phyloP scores from a whole-genome alignment of 2,329 filamentous ascomycete species.

The Talaromyces verruculosus region DNA sequence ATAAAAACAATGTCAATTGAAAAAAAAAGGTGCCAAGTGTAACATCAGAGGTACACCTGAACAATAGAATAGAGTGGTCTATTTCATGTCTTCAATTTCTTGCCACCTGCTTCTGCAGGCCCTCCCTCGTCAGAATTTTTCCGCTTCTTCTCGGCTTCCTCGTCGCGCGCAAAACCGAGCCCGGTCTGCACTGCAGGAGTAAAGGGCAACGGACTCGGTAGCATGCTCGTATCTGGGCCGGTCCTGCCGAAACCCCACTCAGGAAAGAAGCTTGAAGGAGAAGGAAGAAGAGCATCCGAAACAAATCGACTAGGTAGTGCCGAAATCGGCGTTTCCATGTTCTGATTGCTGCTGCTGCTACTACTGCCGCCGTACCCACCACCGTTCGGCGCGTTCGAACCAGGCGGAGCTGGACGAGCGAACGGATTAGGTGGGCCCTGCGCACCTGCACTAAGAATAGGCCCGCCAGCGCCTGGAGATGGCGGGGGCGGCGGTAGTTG shows the following conservation, averaged over 20 bases:
- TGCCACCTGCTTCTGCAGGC: slow-evolving; percentile 34
- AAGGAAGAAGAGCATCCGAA: slow-evolving; percentile 81
- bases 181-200: slow-evolving; percentile 62
- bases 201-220: slow-evolving; percentile 90
- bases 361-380: slow-evolving; percentile 45
- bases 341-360: slow-evolving; percentile 34
- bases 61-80: slow-evolving; percentile 9
- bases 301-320: slow-evolving; percentile 90
- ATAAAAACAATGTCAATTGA: slow-evolving; percentile 11
- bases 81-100: slow-evolving; percentile 42
- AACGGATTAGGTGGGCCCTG: slow-evolving; percentile 94
- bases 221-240: slow-evolving; percentile 72
- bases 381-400: slow-evolving; percentile 39
- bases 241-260: slow-evolving; percentile 76
- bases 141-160: slow-evolving; percentile 47
- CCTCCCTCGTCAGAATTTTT: slow-evolving; percentile 44
- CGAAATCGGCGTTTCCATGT: slow-evolving; percentile 78
- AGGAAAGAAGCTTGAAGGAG: slow-evolving; percentile 86
- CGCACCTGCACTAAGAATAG: slow-evolving; percentile 81
- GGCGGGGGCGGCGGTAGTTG: slow-evolving; percentile 84
- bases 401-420: slow-evolving; percentile 78
- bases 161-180: slow-evolving; percentile 43
- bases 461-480: slow-evolving; percentile 65
- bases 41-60: not conserved
- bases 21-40: not conserved